phyloP scores from a whole-genome alignment of 2,329 filamentous ascomycete species.

The Talaromyces rugulosus region DNA sequence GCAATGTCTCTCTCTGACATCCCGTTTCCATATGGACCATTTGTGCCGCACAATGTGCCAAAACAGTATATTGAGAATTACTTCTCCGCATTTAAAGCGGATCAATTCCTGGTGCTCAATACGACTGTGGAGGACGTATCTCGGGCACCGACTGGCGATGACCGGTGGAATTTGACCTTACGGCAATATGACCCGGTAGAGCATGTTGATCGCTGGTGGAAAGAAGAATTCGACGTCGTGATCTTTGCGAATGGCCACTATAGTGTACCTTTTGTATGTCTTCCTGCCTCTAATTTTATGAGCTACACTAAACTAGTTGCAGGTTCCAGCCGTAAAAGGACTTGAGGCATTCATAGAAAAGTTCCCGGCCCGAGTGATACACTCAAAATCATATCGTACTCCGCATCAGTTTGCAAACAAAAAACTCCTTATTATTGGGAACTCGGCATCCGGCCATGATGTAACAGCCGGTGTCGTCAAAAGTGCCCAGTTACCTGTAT shows the following conservation, averaged over 20 bases:
- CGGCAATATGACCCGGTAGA: slow-evolving; percentile 28
- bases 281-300: background rate
- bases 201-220: slow-evolving; percentile 54
- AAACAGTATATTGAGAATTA: slow-evolving; percentile 56
- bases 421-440: slow-evolving; percentile 56
- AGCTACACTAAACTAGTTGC: background rate
- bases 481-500: slow-evolving; percentile 43
- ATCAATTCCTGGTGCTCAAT: slow-evolving; percentile 41
- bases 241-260: slow-evolving; percentile 56
- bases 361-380: slow-evolving; percentile 40
- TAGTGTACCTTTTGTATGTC: slow-evolving; percentile 50
- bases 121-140: slow-evolving; percentile 55
- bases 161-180: slow-evolving; percentile 50
- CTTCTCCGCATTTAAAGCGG: slow-evolving; percentile 48
- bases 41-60: slow-evolving; percentile 53
- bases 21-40: slow-evolving; percentile 53
- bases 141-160: slow-evolving; percentile 49
- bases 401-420: slow-evolving; percentile 32
- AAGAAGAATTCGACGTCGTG: slow-evolving; percentile 56
- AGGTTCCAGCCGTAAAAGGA: slow-evolving; percentile 47
- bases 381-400: slow-evolving; percentile 47
- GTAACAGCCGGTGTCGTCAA: slow-evolving; percentile 49
- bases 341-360: slow-evolving; percentile 36
- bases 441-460: slow-evolving; percentile 58
- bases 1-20: slow-evolving; percentile 47